Percentiles rank a stretch among this genome's conserved stretches.
phyloP scores from a whole-genome alignment of 2,329 filamentous ascomycete genomes.

The Diaporthe destruens region DNA sequence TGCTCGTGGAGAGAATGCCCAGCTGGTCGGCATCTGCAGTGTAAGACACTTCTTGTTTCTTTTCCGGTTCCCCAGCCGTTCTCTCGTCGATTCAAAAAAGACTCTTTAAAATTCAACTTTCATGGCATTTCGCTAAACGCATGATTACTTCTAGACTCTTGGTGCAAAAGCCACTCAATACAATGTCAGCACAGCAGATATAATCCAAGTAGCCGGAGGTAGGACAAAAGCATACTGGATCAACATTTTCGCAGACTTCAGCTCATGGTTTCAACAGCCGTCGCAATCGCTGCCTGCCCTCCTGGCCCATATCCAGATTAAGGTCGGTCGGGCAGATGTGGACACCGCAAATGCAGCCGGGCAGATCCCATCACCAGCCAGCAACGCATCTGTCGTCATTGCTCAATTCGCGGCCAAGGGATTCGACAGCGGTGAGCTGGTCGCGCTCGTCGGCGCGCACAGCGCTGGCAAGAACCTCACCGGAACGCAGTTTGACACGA shows the following conservation, averaged over 20 bases:
- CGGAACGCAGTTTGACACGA: conserved; percentile 45
- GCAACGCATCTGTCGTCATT: conserved; percentile 43
- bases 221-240: conserved; percentile 25
- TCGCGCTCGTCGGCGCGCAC: conserved; percentile 47
- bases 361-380: conserved; percentile 43
- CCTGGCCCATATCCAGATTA: conserved; percentile 46
- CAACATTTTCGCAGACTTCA: neutral
- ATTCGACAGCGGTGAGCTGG: conserved; percentile 45
- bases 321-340: conserved; percentile 46
- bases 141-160: conserved; percentile 34
- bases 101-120: neutral
- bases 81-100: neutral
- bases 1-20: conserved; percentile 46
- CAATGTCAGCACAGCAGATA: conserved; percentile 47
- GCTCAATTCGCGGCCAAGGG: conserved; percentile 46
- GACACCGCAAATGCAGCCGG: conserved; percentile 44
- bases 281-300: conserved; percentile 45
- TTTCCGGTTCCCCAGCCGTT: neutral
- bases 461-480: conserved; percentile 46
- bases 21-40: conserved; percentile 46
- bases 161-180: conserved; percentile 45
- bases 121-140: neutral
- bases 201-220: conserved; percentile 50
- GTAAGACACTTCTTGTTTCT: neutral
- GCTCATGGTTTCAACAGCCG: conserved; percentile 39